These are phyloP conservation scores for Globisporangium apiculatum DNA, from an alignment of 352 stramenopile species.

Conservation along the genomic window DNA sequence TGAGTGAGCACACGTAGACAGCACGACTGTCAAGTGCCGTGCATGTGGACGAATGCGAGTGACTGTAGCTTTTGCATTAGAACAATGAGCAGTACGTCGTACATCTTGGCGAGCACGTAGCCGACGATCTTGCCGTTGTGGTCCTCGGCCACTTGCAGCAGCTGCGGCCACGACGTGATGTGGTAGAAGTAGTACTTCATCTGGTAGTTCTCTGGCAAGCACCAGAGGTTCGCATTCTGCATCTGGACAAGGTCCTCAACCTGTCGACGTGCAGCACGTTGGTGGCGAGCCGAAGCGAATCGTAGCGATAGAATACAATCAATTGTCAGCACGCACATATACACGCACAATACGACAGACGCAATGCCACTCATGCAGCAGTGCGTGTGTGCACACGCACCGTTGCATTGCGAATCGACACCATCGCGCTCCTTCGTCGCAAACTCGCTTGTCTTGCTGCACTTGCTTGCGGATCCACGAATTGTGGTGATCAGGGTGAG, in stretches of 20 bases:
- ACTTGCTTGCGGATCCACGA: constrained; percentile 4
- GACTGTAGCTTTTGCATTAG: too few species aligned
- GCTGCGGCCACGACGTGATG: constrained; percentile 97
- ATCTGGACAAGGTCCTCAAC: constrained; percentile 96
- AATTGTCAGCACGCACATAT: not conserved
- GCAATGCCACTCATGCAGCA: not conserved
- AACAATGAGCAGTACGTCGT: constrained; percentile 15
- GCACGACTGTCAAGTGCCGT: too few species aligned
- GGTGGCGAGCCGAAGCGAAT: not conserved
- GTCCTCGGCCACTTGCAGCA: constrained; percentile 98
- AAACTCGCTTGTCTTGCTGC: not conserved
- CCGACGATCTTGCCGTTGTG: constrained; percentile 97
- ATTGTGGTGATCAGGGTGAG: too few species aligned
- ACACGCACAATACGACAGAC: not conserved
- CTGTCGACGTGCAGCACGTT: constrained; percentile 18
- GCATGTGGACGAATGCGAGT: not conserved
- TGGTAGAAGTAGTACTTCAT: constrained; percentile 99
- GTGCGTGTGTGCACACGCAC: constrained; percentile 24
- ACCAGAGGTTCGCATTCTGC: constrained; percentile 99
- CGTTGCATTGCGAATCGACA: constrained; percentile 94
- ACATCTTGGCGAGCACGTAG: constrained; percentile 99
- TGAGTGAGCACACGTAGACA: not conserved
- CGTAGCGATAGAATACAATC: too few species aligned
- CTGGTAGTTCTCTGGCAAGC: constrained; percentile 99
- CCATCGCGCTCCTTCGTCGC: constrained; percentile 46